Conservation (phyloP, 768 basidiomycete species). For the Trametes meyenii region DNA sequence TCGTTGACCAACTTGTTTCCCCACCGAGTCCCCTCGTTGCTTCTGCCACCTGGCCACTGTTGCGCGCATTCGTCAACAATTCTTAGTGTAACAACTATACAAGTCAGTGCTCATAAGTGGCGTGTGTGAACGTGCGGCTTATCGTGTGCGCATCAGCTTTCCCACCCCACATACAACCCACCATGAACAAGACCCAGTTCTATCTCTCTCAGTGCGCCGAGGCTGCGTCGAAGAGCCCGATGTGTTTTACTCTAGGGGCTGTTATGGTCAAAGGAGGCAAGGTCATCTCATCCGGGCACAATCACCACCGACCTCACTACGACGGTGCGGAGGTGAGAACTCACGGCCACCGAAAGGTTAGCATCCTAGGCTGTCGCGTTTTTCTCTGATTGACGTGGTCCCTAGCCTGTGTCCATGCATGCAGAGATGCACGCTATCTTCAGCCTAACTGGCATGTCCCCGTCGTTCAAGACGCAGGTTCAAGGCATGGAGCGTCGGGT, state of each 20-base stretch:
- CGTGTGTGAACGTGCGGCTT: background rate
- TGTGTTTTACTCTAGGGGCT: conserved; percentile 52
- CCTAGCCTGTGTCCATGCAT: conserved; percentile 51
- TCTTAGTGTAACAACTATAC: background rate
- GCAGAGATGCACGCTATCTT: conserved; percentile 65
- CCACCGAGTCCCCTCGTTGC: background rate
- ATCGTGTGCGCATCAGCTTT: conserved; percentile 10
- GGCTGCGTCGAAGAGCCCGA: conserved; percentile 52
- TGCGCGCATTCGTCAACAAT: background rate
- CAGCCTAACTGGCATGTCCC: conserved; percentile 51
- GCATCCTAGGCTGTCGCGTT: conserved; percentile 32
- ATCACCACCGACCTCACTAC: conserved; percentile 58
- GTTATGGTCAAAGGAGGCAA: conserved; percentile 59
- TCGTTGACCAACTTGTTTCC: background rate
- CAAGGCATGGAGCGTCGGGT: conserved; percentile 41
- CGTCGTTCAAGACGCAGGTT: conserved; percentile 58
- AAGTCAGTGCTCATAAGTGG: background rate
- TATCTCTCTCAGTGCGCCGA: conserved; percentile 54
- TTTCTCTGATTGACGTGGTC: background rate
- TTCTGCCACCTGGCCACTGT: background rate
- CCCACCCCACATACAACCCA: conserved; percentile 12
- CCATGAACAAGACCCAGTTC: conserved; percentile 53
- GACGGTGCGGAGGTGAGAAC: conserved; percentile 46
- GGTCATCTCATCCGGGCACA: conserved; percentile 52
- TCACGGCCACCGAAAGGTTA: conserved; percentile 43